A percentile compares a stretch with the other conserved stretches of the same genome.
Conservation (phyloP, 352 stramenopile species). For the Thraustochytrium sp. region DNA sequence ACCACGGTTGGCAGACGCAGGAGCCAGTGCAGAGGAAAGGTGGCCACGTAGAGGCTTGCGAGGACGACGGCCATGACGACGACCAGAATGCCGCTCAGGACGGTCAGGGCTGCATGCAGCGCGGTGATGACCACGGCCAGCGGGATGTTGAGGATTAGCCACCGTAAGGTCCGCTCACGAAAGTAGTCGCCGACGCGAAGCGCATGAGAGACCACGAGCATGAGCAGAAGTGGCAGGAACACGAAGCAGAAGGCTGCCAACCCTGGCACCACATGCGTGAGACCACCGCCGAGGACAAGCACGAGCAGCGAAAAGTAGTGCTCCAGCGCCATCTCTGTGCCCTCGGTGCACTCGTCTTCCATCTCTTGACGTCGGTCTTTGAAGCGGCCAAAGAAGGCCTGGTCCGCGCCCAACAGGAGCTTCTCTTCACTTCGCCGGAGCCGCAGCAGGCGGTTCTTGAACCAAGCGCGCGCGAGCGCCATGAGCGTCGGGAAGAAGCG, state of each 20-base stretch:
- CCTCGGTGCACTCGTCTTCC: too few relatives aligned
- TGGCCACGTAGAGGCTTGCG: not conserved
- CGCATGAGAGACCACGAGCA: not conserved
- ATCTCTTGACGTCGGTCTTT: too few relatives aligned
- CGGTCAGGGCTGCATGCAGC: not conserved
- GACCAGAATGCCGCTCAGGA: not conserved
- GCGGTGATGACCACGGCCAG: not conserved
- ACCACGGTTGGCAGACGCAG: not conserved
- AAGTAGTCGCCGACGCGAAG: not conserved
- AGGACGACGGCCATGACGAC: not conserved
- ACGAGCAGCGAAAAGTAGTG: not conserved
- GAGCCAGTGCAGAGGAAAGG: not conserved
- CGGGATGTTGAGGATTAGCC: not conserved
- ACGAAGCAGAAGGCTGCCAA: not conserved
- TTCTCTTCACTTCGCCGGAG: too few relatives aligned
- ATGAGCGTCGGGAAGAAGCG: not conserved
- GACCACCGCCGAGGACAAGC: not conserved
- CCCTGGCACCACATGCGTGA: not conserved
- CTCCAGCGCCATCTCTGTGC: too few relatives aligned
- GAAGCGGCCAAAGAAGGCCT: too few relatives aligned
- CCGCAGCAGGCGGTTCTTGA: too few relatives aligned
- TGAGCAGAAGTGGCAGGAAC: not conserved
- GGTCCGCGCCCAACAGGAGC: too few relatives aligned
- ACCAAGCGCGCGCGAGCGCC: not conserved
- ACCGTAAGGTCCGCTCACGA: not conserved